Evolutionary conservation across 306 rosid genomes (phyloP).

Genomic region (Glycine tomentella): DNA sequence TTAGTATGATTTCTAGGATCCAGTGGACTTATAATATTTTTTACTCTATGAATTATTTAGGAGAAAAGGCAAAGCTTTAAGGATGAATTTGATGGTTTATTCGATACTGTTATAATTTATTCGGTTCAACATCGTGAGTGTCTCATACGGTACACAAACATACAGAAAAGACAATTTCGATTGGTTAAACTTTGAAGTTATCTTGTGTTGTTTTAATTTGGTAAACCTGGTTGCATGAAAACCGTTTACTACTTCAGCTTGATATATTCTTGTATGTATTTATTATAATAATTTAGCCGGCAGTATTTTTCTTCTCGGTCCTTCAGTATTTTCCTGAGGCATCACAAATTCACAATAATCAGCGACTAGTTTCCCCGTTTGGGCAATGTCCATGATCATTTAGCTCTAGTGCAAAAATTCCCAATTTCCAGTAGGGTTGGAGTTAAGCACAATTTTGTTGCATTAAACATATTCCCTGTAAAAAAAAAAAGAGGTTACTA

Average conservation of each 20-base stretch:
- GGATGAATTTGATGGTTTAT: no score
- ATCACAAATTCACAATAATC: background rate
- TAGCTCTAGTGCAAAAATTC: background rate
- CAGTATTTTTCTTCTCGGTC: background rate
- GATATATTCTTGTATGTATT: constrained; percentile 1
- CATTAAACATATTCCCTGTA: background rate
- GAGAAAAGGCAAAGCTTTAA: no score
- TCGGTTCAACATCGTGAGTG: constrained; percentile 2
- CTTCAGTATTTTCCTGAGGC: background rate
- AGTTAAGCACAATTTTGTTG: background rate
- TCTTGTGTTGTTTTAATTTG: constrained; percentile 38
- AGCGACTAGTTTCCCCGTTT: background rate
- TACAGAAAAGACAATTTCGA: constrained; percentile 40
- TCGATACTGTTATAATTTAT: background rate
- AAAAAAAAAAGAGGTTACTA: background rate
- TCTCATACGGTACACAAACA: constrained; percentile 34
- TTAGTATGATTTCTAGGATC: no score
- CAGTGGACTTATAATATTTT: no score
- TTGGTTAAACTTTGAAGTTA: constrained; percentile 42
- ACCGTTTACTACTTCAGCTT: constrained; percentile 23
- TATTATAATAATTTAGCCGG: background rate
- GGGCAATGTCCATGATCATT: background rate
- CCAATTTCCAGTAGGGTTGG: background rate
- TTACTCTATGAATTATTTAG: no score
- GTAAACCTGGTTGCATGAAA: constrained; percentile 30